phyloP scores from a whole-genome alignment of 176 grass and related monocot species.

The Avena atlantica region DNA sequence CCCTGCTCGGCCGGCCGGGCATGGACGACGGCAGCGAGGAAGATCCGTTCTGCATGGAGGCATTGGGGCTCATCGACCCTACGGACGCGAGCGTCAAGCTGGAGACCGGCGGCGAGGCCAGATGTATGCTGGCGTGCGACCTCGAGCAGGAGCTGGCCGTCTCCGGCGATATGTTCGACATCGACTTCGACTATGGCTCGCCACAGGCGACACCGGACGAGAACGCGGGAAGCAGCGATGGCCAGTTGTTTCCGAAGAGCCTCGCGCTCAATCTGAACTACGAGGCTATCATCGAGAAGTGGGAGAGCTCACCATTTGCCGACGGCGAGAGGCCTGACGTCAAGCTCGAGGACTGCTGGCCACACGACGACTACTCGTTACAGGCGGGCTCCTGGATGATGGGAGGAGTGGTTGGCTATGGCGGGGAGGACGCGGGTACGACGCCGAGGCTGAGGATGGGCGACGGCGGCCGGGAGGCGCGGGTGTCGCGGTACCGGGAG shows the following conservation, averaged over 20 bases:
- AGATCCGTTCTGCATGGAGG: conserved; percentile 70
- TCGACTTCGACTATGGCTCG: conserved; percentile 74
- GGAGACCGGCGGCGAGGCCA: conserved; percentile 36
- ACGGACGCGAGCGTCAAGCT: conserved; percentile 49
- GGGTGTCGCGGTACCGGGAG: conserved; percentile 87
- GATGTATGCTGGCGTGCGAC: conserved; percentile 9
- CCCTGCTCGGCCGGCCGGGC: conserved; percentile 60
- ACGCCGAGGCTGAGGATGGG: conserved; percentile 43
- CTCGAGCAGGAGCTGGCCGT: conserved; percentile 53
- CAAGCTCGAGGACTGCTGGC: conserved; percentile 66
- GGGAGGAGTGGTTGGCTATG: conserved; percentile 37
- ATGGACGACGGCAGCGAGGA: conserved; percentile 56
- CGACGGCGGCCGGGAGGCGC: conserved; percentile 71
- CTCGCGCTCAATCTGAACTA: conserved; percentile 77
- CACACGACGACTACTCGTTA: conserved; percentile 66
- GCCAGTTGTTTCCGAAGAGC: conserved; percentile 29
- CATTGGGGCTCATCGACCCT: conserved; percentile 53
- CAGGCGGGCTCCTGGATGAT: conserved; percentile 52
- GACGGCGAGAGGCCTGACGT: conserved; percentile 63
- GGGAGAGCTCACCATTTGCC: conserved; percentile 81
- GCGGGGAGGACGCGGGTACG: conserved; percentile 3
- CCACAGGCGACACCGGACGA: conserved; percentile 44
- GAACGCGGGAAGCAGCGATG: conserved; percentile 12
- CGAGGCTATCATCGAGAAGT: conserved; percentile 77
- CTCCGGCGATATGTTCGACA: conserved; percentile 66